Base-by-base conservation (phyloP, 2,329 filamentous ascomycete species). In the Trichoderma polysporum region DNA sequence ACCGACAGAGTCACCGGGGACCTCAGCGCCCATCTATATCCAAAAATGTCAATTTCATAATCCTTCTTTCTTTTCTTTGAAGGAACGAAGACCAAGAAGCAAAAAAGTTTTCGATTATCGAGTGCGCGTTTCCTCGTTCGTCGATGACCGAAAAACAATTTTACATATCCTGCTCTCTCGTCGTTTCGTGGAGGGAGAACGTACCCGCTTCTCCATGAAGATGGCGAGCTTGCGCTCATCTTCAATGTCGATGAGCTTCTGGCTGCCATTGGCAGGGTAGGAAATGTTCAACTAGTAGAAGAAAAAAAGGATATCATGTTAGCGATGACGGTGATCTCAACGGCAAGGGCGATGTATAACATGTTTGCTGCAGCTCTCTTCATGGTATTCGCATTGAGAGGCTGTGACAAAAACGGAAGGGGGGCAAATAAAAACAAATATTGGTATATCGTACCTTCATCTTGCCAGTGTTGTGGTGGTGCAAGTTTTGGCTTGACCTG, bases 191-290 rank as follows among this genome's bases (percentile, higher is more conserved):
- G 53, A 27, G 54, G 58, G 56, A 73, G 68, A 73, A 87, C 88
- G 81, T 89, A 91, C 91, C 85, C 92, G 92, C 89, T 94, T 94
- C 84, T 98, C 95, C 91, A 97, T 94, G 90, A 98, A 98, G 86
- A 95, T 88, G 82, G 93, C 91, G 83, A 98, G 90, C 90, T 97
- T 97, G 86, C 94, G 93, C 86, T 99, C 96, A 91, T 99, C 96
- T 81, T 99, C 95, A 78, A 99, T 86, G 77, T 99, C 96, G 86
- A 99, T 90, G 82, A 99, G 89, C 89, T 99, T 99, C 85, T 99
- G 95, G 81, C 93, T 95, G 90, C 95, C 95, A 86, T 98, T 98
- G 90, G 94, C 93, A 86, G 95, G 95, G 90, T 94, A 97, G 77
- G 84, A 86, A 79, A 88, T 86, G 85, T 88, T 88, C 83, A 88